Evolutionary conservation across 2,329 filamentous ascomycete species (phyloP).

Genomic region (Fusarium chuoi): DNA sequence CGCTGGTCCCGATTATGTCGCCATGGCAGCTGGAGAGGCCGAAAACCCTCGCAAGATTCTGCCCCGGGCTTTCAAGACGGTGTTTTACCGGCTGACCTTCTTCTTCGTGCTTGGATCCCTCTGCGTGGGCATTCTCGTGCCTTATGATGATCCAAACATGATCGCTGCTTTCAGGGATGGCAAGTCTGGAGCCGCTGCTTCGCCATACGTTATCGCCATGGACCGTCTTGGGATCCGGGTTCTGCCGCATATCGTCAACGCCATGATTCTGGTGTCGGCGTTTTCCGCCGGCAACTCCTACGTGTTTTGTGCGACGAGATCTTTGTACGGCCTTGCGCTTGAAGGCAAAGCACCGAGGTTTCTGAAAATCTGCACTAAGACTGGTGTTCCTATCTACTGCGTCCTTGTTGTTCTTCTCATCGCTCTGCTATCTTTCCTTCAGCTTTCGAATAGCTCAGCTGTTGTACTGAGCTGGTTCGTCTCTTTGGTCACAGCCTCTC

Average conservation of each 20-base stretch:
- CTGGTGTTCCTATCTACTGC: slow-evolving; percentile 79
- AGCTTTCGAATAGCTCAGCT: slow-evolving; percentile 72
- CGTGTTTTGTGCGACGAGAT: slow-evolving; percentile 73
- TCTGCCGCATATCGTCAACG: slow-evolving; percentile 78
- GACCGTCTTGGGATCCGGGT: slow-evolving; percentile 69
- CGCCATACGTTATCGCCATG: slow-evolving; percentile 76
- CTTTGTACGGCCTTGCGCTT: slow-evolving; percentile 74
- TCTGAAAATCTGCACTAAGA: slow-evolving; percentile 68
- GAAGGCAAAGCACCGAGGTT: slow-evolving; percentile 73
- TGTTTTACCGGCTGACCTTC: slow-evolving; percentile 79
- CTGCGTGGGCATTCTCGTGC: slow-evolving; percentile 76
- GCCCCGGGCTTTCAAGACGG: slow-evolving; percentile 79
- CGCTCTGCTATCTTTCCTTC: slow-evolving; percentile 77
- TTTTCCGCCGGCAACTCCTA: slow-evolving; percentile 74
- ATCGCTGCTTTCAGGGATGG: slow-evolving; percentile 67
- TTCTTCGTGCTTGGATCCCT: slow-evolving; percentile 83
- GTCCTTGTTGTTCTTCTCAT: slow-evolving; percentile 74
- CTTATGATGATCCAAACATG: slow-evolving; percentile 73
- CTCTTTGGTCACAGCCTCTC: slow-evolving; percentile 75
- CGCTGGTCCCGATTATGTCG: slow-evolving; percentile 74
- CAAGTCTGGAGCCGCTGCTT: slow-evolving; percentile 74
- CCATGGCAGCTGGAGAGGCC: slow-evolving; percentile 76
- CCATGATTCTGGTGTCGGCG: slow-evolving; percentile 74
- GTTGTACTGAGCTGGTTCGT: slow-evolving; percentile 80
- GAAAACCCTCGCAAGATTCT: slow-evolving; percentile 76